phyloP scores from a whole-genome alignment of 257 asterid species.

The Solanum pimpinellifolium region DNA sequence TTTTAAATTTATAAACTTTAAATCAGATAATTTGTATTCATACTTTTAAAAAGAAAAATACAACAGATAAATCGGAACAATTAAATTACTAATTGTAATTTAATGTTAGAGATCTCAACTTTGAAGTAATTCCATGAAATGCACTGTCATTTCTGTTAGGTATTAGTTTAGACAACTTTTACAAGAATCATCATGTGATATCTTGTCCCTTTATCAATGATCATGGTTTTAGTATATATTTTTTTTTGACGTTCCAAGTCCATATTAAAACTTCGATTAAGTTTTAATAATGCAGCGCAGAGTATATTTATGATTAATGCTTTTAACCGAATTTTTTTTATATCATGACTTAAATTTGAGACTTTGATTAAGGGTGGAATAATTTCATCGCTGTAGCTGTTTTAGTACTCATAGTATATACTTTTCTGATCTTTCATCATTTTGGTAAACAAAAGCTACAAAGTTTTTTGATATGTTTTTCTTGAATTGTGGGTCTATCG shows the following conservation, averaged over 20 bases:
- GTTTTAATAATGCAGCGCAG: rapidly evolving
- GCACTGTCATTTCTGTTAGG: not conserved
- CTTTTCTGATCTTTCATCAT: not conserved
- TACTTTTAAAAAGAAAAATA: not conserved
- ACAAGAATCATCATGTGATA: not conserved
- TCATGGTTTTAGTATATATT: not conserved
- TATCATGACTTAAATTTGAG: too few relatives aligned
- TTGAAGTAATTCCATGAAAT: not conserved
- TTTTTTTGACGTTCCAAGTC: rapidly evolving
- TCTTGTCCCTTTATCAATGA: not conserved
- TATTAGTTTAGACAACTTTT: not conserved
- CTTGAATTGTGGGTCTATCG: rapidly evolving
- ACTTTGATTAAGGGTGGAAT: not conserved
- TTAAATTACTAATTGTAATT: not conserved
- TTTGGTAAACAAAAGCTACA: not conserved
- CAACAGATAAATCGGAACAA: not conserved
- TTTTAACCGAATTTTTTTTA: rapidly evolving
- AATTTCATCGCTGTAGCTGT: rapidly evolving
- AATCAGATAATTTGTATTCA: too few relatives aligned
- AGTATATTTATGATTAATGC: too few relatives aligned
- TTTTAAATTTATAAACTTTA: too few relatives aligned
- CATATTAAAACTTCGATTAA: too few relatives aligned
- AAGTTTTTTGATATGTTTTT: not conserved
- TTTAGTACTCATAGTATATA: not conserved
- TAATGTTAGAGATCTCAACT: not conserved